Evolutionary conservation across 208 protist genomes (phyloP).

Genomic region (Leishmania turanica): DNA sequence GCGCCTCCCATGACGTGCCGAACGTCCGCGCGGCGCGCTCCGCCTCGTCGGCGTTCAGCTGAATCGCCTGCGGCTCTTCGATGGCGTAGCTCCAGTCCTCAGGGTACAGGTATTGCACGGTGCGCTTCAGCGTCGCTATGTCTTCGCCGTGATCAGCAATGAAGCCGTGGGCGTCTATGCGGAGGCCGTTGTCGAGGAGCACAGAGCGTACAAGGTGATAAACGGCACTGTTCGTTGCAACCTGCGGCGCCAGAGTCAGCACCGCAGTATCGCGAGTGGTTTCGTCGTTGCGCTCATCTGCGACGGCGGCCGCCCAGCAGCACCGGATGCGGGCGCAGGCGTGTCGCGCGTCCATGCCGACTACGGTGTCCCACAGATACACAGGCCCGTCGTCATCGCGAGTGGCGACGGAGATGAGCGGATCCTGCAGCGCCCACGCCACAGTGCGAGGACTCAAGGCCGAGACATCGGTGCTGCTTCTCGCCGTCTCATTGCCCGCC

Average conservation of each 20-base stretch:
- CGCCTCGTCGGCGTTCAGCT: slow-evolving; percentile 14
- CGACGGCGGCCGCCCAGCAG: not conserved
- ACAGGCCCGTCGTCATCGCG: not conserved
- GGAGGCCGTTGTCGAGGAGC: slow-evolving; percentile 21
- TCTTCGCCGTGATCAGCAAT: slow-evolving; percentile 21
- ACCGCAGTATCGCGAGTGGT: slow-evolving; percentile 22
- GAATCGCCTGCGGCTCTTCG: slow-evolving; percentile 19
- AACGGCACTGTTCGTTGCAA: slow-evolving; percentile 19
- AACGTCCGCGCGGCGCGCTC: slow-evolving; percentile 17
- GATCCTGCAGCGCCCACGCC: slow-evolving; percentile 21
- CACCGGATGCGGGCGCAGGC: not conserved
- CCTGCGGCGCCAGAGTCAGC: slow-evolving; percentile 27
- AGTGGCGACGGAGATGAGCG: slow-evolving; percentile 3
- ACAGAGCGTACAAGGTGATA: slow-evolving; percentile 19
- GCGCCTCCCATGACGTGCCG: slow-evolving; percentile 19
- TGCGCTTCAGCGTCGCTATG: not conserved
- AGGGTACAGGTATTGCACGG: slow-evolving; percentile 24
- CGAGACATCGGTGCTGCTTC: not conserved
- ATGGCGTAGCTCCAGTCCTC: slow-evolving; percentile 35
- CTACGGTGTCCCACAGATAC: slow-evolving; percentile 24
- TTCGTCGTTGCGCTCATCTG: not conserved
- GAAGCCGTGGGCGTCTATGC: slow-evolving; percentile 28
- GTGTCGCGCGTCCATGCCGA: slow-evolving; percentile 15
- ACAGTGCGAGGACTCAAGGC: slow-evolving; percentile 8
- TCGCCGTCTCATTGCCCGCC: not conserved